Base-by-base conservation (phyloP, 2,329 filamentous ascomycete species). In the Phialophora expanda region DNA sequence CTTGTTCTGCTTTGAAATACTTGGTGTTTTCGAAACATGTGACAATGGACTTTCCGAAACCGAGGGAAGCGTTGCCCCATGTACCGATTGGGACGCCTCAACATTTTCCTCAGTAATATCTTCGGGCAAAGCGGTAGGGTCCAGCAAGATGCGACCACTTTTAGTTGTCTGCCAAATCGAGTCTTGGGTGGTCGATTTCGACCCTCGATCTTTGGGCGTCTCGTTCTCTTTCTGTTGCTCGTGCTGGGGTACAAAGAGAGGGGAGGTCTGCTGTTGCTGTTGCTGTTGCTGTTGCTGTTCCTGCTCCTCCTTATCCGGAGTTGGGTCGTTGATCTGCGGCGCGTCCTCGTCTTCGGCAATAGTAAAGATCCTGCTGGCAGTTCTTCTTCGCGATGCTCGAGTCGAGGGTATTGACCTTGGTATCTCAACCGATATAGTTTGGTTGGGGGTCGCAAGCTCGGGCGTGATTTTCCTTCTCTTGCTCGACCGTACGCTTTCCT, bases 381-480 rank as follows among this genome's bases (percentile, higher is more conserved):
- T 56, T 51, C 50, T 51, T 51, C 62, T 67, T n/a, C 34, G 17
- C 4, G 63, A 66, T 41, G 56, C 24, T 50, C 56, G 30, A 17
- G n/a, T 59, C 26, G 67, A 54, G 24, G 48, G 32, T 50, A 20
- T 38, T 20, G 54, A 14, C 17, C 12, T 28, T 14, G 44, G 22
- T 11, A 24, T 61, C 12, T 38, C 34, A 8, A 28, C 12, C 7
- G 26, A 22, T 4, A 34, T 12, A 34, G 26, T 34, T 38, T 56
- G 58, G 12, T 26, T 44, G 2, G 66, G 64, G 3, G 60, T 62
- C 24, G 24, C 32, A 7, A 53, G n/a, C 17, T 56, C 24, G 20
- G 48, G 44, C 17, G 67, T 67, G 17, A 66, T 46, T 60, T 65
- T 56, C 54, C 68, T 67, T 53, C 68, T 65, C 61, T 70, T 70